Base-by-base conservation (phyloP, 805 yeast genomes). In the Phaffomyces antillensis region DNA sequence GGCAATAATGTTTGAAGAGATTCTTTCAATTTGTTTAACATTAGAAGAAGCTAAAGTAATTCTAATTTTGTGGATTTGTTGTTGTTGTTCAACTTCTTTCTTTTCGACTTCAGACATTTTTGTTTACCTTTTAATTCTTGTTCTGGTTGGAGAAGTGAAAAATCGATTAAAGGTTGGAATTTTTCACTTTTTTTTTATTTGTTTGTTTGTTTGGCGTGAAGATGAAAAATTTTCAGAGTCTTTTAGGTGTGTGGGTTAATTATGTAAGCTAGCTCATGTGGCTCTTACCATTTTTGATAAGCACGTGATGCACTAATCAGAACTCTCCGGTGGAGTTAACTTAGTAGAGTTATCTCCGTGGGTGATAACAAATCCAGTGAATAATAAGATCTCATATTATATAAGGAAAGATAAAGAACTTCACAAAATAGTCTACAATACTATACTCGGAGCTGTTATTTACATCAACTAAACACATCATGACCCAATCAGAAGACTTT, bases 1-100 rank as follows among this genome's bases (percentile, higher is more conserved):
- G 72, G 70, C 73, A 75, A 90, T 78, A 68, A 91, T 86, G 85
- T 82, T 85, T 66, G 83, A 78, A 65, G 95, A 88, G 65, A 93
- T 97, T 73, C 84, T 86, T 81, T 93, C 99, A 71, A 93, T 82
- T 76, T 86, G 93, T 84, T 89, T 87, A 68, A 93, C 96, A 81
- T 91, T 89, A 81, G 96, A 88, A 63, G 99, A 93, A 71, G 95
- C 89, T 80, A 93, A 81, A 71, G 97, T 89, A 77, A 93, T 90
- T 84, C 98, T 90, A 79, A 93, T 90, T 86, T 90, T 91, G 83
- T 84, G 87, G 80, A 86, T 76, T 70, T 79, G 81, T 71, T 80
- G 84, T 68, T 77, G 82, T 73, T 78, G 88, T 72, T 82, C 87
- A 65, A 73, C 78, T 73, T 87, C 87, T 72, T 86, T 93, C 79